phyloP scores from a whole-genome alignment of 768 basidiomycete genomes.

The Serendipita vermifera region DNA sequence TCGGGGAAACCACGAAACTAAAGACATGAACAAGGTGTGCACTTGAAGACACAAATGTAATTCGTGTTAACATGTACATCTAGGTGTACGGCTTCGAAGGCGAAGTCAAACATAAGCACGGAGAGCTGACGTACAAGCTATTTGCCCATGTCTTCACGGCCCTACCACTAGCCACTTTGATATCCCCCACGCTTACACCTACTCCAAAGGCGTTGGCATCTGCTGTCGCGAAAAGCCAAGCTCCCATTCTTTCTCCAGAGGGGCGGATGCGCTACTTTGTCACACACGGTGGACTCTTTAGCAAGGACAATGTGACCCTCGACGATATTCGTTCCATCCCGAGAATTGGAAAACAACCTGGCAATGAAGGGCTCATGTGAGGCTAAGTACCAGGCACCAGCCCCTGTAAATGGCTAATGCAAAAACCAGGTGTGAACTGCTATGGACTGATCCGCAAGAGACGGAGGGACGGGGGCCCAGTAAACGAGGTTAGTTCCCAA shows the following conservation, averaged over 20 bases:
- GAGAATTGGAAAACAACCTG: constrained; percentile 81
- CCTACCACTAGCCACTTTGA: constrained; percentile 79
- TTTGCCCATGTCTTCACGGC: constrained; percentile 91
- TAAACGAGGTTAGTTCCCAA: constrained; percentile 45
- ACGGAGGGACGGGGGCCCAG: constrained; percentile 82
- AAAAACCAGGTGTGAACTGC: constrained; percentile 36
- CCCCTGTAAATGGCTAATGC: not conserved
- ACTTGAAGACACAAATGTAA: not conserved
- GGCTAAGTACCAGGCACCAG: constrained; percentile 24
- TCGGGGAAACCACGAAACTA: constrained; percentile 92
- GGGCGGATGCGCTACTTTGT: constrained; percentile 85
- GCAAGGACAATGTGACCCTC: constrained; percentile 86
- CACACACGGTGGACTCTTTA: constrained; percentile 93
- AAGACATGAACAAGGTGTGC: constrained; percentile 78
- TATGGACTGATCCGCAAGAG: constrained; percentile 96
- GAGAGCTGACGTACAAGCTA: constrained; percentile 89
- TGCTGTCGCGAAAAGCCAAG: constrained; percentile 19
- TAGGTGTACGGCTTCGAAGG: constrained; percentile 85
- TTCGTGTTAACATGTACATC: not conserved
- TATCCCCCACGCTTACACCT: constrained; percentile 56
- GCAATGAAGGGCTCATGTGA: constrained; percentile 93
- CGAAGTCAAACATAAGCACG: constrained; percentile 93
- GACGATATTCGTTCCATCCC: constrained; percentile 85
- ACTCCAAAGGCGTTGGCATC: constrained; percentile 25
- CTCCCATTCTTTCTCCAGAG: constrained; percentile 65